Percentiles rank a stretch among this genome's conserved stretches.
Conservation (phyloP, 768 basidiomycete genomes). For the Gloeophyllum trabeum region DNA sequence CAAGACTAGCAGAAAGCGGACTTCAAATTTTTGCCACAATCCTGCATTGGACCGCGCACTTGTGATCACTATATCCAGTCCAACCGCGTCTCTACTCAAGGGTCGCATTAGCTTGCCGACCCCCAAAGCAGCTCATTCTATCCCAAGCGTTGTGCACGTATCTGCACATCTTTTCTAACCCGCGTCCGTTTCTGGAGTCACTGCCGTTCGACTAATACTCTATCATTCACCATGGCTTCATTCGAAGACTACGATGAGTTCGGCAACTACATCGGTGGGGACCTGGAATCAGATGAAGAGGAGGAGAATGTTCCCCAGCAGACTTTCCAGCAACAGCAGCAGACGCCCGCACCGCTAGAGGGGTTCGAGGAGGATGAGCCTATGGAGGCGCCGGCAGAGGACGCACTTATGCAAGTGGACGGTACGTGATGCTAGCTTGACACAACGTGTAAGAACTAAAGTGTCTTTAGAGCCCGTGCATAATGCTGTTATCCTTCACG, state of each 20-base stretch:
- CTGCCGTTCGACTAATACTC: neutral
- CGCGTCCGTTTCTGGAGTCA: neutral
- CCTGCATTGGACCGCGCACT: too few species aligned
- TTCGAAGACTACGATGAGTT: conserved; percentile 86
- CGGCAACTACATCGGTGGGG: conserved; percentile 95
- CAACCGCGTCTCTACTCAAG: too few species aligned
- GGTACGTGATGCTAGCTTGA: conserved; percentile 30
- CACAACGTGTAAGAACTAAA: neutral
- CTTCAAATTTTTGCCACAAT: too few species aligned
- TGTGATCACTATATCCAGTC: too few species aligned
- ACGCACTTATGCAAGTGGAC: conserved; percentile 79
- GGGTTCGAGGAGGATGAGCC: conserved; percentile 78
- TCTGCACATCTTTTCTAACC: too few species aligned
- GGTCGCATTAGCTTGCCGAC: too few species aligned
- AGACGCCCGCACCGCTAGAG: conserved; percentile 48
- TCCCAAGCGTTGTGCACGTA: too few species aligned
- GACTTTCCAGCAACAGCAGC: conserved; percentile 26
- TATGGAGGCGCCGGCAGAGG: conserved; percentile 42
- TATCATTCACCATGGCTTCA: conserved; percentile 39
- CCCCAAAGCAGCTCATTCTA: too few species aligned
- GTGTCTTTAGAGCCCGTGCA: conserved; percentile 51
- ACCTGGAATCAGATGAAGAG: conserved; percentile 81
- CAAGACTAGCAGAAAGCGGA: too few species aligned
- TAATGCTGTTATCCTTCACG: conserved; percentile 83
- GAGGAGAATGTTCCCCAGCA: conserved; percentile 47